Evolutionary conservation across 2,329 filamentous ascomycete genomes (phyloP), one percentile per base, ranked within the genome.

Genomic region (Zymoseptoria tritici): DNA sequence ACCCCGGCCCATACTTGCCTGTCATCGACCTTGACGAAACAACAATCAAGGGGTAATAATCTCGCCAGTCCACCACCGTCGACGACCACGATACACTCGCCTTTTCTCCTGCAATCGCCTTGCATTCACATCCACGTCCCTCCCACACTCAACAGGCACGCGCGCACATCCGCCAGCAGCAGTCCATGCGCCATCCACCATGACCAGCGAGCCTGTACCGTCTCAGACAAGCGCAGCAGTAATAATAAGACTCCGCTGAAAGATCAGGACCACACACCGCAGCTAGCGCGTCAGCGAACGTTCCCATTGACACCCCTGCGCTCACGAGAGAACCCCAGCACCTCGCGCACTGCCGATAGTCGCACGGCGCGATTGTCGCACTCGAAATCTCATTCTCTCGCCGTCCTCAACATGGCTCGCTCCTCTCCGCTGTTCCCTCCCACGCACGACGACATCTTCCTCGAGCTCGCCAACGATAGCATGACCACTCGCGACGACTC

Each of bases 401-500:
- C 36, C 36, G 36, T 46, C 36, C 36, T 46, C 13, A 46, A 46
- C 36, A 46, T 46, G 36, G 36, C 36, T n/a, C 36, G 36, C 36
- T 46, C 36, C 13, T 46, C 36, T 46, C 36, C 36, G 36, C 36
- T 46, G 36, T 46, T 46, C 13, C 36, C 36, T 46, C 36, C 36
- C 36, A 46, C 36, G 9, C 36, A 46, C 22, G 67, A 66, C 55
- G 69, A 72, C 59, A 58, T 71, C 52, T 72, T 72, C 62, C 59
- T 71, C 54, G 67, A 69, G 57, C 64, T 71, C 46, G 70, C 68
- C 49, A 46, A 64, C 56, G 65, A 70, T 57, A 60, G 54, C 58
- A 58, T 54, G 50, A 49, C 52, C 49, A 82, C 70, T 85, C 85
- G 2, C 87, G 84, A 1, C 13, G 36, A 46, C n/a, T 46, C 36